Conservation (phyloP, 768 basidiomycete genomes). For the Chalciporus sphaerocephalus region DNA sequence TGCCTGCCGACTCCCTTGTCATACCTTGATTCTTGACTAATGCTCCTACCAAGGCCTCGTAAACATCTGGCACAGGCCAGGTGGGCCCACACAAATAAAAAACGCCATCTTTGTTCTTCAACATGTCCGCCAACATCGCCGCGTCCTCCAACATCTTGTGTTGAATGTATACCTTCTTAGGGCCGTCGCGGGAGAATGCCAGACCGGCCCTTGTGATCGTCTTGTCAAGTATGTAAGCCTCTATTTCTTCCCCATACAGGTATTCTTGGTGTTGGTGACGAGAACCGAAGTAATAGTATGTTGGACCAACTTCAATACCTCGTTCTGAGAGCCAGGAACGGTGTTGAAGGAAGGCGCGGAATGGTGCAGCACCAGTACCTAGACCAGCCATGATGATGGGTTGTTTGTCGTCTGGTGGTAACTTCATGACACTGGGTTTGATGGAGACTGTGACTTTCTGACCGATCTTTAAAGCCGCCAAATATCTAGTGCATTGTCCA, state of each 20-base stretch:
- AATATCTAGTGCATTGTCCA: conserved; percentile 96
- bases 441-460: conserved; percentile 96
- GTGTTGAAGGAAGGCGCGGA: conserved; percentile 98
- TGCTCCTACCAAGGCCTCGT: conserved; percentile 83
- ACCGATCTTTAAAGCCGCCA: conserved; percentile 76
- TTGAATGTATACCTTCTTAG: conserved; percentile 95
- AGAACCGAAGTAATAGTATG: conserved; percentile 98
- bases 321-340: conserved; percentile 77
- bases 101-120: conserved; percentile 68
- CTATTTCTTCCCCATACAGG: conserved; percentile 94
- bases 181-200: conserved; percentile 93
- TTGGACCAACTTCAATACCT: conserved; percentile 80
- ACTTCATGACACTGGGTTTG: conserved; percentile 99
- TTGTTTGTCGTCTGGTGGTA: conserved; percentile 79
- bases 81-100: conserved; percentile 99
- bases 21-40: conserved; percentile 68
- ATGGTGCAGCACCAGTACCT: conserved; percentile 96
- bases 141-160: conserved; percentile 96
- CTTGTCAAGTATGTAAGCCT: conserved; percentile 83
- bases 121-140: conserved; percentile 65
- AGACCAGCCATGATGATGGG: conserved; percentile 98
- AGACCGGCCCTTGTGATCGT: conserved; percentile 87
- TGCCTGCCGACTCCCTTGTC: conserved; percentile 62
- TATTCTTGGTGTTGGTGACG: conserved; percentile 94
- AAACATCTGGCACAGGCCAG: conserved; percentile 99